Evolutionary conservation across 345 rosid species (phyloP).

Genomic region (Salix suchowensis): DNA sequence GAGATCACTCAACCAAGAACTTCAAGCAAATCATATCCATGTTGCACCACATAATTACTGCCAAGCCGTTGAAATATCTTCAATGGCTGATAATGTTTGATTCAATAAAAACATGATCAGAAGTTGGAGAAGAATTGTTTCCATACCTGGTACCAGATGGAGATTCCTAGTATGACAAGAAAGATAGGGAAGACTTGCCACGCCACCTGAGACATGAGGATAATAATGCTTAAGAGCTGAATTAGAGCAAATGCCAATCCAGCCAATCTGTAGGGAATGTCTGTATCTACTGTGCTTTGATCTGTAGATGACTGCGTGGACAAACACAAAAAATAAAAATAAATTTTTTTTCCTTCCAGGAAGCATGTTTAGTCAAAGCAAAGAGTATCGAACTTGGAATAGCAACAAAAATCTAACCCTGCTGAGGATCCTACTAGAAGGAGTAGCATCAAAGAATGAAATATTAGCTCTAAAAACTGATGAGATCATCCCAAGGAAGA

Average conservation of each 20-base stretch:
- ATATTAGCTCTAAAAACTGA: conserved; percentile 62
- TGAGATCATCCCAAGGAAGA: conserved; percentile 51
- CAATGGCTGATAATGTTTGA: background rate
- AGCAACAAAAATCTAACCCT: conserved; percentile 37
- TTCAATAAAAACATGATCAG: background rate
- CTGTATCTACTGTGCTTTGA: conserved; percentile 69
- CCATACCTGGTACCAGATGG: conserved; percentile 62
- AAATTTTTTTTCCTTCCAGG: background rate
- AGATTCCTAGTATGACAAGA: conserved; percentile 47
- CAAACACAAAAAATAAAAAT: background rate
- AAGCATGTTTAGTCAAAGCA: background rate
- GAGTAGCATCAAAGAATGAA: conserved; percentile 63
- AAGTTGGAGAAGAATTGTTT: background rate
- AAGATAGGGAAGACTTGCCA: conserved; percentile 66
- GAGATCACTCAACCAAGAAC: background rate
- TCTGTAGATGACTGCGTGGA: conserved; percentile 58
- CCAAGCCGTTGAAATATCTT: background rate
- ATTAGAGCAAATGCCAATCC: conserved; percentile 74
- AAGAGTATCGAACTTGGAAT: background rate
- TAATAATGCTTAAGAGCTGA: conserved; percentile 57
- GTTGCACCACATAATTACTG: background rate
- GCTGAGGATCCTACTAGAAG: conserved; percentile 60
- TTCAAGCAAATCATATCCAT: background rate
- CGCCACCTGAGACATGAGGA: conserved; percentile 58
- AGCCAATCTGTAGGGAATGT: conserved; percentile 71